Evolutionary conservation across 352 stramenopile species (phyloP).

Genomic region (Pythium scleroteichum): DNA sequence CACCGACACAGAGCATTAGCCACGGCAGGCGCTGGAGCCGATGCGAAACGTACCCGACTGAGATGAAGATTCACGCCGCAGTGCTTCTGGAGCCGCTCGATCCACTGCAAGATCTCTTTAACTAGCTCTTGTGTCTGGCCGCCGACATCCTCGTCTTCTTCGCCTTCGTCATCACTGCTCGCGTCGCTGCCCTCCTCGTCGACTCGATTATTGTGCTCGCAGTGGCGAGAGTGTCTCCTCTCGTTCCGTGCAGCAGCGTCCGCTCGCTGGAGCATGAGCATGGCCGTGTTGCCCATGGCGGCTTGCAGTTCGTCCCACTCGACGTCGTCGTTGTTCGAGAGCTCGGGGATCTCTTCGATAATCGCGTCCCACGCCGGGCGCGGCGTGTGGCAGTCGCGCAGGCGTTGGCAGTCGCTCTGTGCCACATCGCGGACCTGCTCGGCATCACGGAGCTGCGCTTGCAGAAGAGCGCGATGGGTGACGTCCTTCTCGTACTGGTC

Average conservation of each 20-base stretch:
- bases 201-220: background rate
- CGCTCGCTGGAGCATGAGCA: constrained; percentile 2
- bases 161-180: constrained; percentile 5
- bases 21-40: background rate
- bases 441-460: constrained; percentile 27
- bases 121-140: constrained; percentile 50
- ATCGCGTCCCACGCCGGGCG: constrained; percentile 65
- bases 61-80: constrained; percentile 77
- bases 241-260: constrained; percentile 5
- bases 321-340: constrained; percentile 50
- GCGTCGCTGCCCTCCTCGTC: background rate
- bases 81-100: constrained; percentile 78
- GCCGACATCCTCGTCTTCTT: constrained; percentile 6
- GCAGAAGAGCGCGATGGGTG: constrained; percentile 19
- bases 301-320: constrained; percentile 47
- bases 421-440: constrained; percentile 32
- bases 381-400: constrained; percentile 63
- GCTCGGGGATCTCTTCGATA: constrained; percentile 57
- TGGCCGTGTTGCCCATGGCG: constrained; percentile 1
- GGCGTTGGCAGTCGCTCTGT: constrained; percentile 30
- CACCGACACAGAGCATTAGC: too few relatives aligned
- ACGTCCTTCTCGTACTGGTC: constrained; percentile 42
- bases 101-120: constrained; percentile 77
- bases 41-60: constrained; percentile 44
- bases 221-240: background rate